phyloP scores from a whole-genome alignment of 208 protist species.

The Borovskyia barvae region DNA sequence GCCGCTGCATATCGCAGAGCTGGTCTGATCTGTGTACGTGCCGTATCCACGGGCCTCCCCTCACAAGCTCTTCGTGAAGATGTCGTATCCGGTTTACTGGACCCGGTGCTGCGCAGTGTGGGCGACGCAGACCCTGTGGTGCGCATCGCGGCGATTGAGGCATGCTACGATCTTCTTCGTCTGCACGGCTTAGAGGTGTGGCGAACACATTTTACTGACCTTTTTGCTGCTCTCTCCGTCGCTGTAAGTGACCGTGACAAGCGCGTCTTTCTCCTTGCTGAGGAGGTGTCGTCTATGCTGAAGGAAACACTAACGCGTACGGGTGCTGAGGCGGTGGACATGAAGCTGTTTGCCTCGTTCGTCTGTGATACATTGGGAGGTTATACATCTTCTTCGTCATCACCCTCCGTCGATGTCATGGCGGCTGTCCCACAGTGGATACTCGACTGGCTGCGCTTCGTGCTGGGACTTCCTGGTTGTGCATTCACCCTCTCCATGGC shows the following conservation, averaged over 20 bases:
- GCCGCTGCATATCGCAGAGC: conserved; percentile 55
- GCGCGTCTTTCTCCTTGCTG: conserved; percentile 42
- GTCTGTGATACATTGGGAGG: conserved; percentile 41
- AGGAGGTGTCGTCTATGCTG: conserved; percentile 59
- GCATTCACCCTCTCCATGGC: conserved; percentile 41
- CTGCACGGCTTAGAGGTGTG: conserved; percentile 38
- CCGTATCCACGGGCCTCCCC: conserved; percentile 44
- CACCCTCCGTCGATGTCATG: conserved; percentile 5
- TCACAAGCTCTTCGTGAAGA: conserved; percentile 6
- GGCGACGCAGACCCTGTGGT: conserved; percentile 60
- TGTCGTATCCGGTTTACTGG: conserved; percentile 30
- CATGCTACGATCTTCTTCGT: conserved; percentile 50
- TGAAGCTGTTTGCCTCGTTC: conserved; percentile 25
- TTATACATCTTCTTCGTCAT: conserved; percentile 14
- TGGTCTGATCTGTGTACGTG: conserved; percentile 43
- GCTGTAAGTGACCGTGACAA: conserved; percentile 63
- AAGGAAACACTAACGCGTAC: conserved; percentile 49
- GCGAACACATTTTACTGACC: conserved; percentile 35
- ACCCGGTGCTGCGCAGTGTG: conserved; percentile 39
- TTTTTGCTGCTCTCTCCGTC: conserved; percentile 54
- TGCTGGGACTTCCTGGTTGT: conserved; percentile 49
- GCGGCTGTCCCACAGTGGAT: conserved; percentile 45
- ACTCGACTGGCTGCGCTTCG: conserved; percentile 56
- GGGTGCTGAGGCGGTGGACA: conserved; percentile 28
- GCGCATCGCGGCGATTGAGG: conserved; percentile 67